A percentile compares a stretch with the other conserved stretches of the same genome.
phyloP scores from a whole-genome alignment of 2,329 filamentous ascomycete species.

The Colletotrichum trifolii region DNA sequence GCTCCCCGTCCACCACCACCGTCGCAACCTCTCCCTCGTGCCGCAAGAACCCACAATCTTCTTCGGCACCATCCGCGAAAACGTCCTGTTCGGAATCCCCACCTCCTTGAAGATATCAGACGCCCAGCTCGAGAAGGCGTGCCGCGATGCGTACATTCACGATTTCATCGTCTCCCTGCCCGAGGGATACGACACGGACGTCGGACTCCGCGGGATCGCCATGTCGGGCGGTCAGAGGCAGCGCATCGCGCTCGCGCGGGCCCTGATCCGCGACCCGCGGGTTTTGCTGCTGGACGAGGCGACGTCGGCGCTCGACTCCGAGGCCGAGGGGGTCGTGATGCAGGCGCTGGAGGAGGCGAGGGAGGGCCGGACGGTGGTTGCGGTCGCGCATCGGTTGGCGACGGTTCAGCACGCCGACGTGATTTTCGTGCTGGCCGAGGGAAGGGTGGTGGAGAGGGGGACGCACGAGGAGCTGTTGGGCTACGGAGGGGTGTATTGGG shows the following conservation, averaged over 20 bases:
- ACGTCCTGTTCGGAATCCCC: conserved; percentile 56
- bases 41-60: conserved; percentile 64
- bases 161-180: conserved; percentile 65
- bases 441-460: conserved; percentile 53
- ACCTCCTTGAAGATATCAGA: conserved; percentile 47
- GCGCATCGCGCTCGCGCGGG: conserved; percentile 65
- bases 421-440: conserved; percentile 57
- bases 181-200: conserved; percentile 59
- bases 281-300: conserved; percentile 69
- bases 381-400: conserved; percentile 54
- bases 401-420: conserved; percentile 57
- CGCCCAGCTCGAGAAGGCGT: conserved; percentile 43
- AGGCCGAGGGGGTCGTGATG: conserved; percentile 66
- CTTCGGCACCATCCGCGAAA: conserved; percentile 60
- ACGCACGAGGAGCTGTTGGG: conserved; percentile 44
- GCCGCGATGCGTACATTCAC: conserved; percentile 62
- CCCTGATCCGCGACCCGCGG: conserved; percentile 61
- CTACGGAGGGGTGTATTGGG: conserved; percentile 35
- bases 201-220: conserved; percentile 67
- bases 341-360: conserved; percentile 43
- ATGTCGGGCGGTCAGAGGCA: conserved; percentile 68
- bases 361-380: conserved; percentile 48
- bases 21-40: conserved; percentile 58
- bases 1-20: conserved; percentile 54
- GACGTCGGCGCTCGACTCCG: conserved; percentile 65